phyloP scores from a whole-genome alignment of 768 basidiomycete species.

The Leccinum rimulosum region DNA sequence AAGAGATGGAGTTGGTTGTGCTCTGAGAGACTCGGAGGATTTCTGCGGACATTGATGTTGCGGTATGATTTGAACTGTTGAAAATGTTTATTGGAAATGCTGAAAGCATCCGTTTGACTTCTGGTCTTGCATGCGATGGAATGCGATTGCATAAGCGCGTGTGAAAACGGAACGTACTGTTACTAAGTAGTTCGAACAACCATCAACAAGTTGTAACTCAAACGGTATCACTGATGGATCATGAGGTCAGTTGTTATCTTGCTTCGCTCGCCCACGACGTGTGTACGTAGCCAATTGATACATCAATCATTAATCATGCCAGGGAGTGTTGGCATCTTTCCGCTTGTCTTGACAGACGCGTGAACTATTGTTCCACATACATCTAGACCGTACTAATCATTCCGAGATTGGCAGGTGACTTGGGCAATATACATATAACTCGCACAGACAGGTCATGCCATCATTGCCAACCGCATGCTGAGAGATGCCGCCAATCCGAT shows the following conservation, averaged over 20 bases:
- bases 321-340: not conserved
- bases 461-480: not conserved
- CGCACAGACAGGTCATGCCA: not conserved
- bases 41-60: slow-evolving; percentile 10
- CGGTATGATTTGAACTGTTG: slow-evolving; percentile 27
- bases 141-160: too few species aligned
- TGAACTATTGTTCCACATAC: not conserved
- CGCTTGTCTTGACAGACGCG: not conserved
- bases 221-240: not conserved
- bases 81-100: slow-evolving; percentile 41
- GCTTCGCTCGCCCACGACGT: too few species aligned
- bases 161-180: too few species aligned
- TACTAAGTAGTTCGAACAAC: too few species aligned
- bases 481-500: slow-evolving; percentile 12
- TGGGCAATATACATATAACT: not conserved
- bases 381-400: too few species aligned
- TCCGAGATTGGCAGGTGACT: not conserved
- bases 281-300: not conserved
- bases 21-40: not conserved
- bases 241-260: not conserved
- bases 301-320: not conserved
- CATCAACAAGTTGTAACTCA: not conserved
- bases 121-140: slow-evolving; percentile 52
- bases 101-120: slow-evolving; percentile 61
- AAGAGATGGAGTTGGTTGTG: not conserved